A percentile compares a stretch with the other conserved stretches of the same genome.
Conservation (phyloP, 345 rosid genomes). For the Citrus hindsii region DNA sequence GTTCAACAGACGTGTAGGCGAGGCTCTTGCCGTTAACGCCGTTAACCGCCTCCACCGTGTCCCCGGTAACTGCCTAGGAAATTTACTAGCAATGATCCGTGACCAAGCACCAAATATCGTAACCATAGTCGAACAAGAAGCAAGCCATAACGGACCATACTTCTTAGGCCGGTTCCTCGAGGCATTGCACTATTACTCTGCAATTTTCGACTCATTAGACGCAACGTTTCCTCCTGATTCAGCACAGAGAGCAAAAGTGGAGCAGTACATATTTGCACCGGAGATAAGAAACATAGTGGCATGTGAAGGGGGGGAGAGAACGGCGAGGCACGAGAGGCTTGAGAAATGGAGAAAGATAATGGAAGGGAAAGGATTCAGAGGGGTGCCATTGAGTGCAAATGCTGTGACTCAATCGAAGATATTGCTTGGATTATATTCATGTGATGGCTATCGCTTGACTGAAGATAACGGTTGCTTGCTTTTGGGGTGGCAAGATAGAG, state of each 20-base stretch:
- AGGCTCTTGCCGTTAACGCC: conserved; percentile 58
- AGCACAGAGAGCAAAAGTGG: conserved; percentile 58
- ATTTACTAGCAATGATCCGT: conserved; percentile 47
- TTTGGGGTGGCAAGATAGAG: conserved; percentile 66
- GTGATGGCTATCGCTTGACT: conserved; percentile 66
- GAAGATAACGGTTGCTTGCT: conserved; percentile 75
- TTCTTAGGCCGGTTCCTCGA: conserved; percentile 64
- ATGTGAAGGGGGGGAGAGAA: conserved; percentile 55
- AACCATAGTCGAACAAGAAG: conserved; percentile 63
- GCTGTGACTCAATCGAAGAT: conserved; percentile 68
- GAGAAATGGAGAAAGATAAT: conserved; percentile 66
- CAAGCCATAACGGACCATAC: conserved; percentile 63
- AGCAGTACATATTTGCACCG: conserved; percentile 57
- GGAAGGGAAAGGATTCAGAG: conserved; percentile 66
- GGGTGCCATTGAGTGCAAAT: conserved; percentile 53
- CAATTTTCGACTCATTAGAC: conserved; percentile 60
- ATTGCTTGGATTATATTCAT: conserved; percentile 50
- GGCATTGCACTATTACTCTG: conserved; percentile 66
- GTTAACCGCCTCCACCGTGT: conserved; percentile 52
- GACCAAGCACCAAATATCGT: conserved; percentile 70
- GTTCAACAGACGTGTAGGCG: conserved; percentile 63
- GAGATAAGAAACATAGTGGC: conserved; percentile 65
- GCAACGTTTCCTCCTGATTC: conserved; percentile 61
- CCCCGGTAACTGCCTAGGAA: conserved; percentile 43
- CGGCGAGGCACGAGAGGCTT: conserved; percentile 58